Evolutionary conservation across 23 red algal species (phyloP).

Genomic region (Gracilaria domingensis): DNA sequence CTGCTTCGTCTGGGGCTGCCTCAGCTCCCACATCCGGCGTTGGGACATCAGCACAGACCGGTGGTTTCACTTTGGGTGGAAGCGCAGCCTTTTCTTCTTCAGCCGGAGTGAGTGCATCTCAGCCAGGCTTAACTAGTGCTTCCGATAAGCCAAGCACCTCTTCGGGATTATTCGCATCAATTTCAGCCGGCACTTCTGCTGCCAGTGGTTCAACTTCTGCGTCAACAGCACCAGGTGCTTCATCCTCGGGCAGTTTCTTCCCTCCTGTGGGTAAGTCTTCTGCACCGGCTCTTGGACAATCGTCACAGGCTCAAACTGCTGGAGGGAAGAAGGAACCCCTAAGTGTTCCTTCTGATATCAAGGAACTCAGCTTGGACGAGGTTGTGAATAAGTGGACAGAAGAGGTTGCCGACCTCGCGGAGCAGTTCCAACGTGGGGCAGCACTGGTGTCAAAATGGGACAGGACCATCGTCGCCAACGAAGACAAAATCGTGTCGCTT

Average conservation of each 20-base stretch:
- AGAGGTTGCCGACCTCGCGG: conserved; percentile 71
- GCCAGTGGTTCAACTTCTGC: background rate
- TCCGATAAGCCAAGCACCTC: conserved; percentile 5
- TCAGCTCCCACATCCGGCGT: background rate
- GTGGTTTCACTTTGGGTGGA: background rate
- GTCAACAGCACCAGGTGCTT: background rate
- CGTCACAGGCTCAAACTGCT: background rate
- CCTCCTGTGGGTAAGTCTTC: background rate
- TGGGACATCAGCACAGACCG: background rate
- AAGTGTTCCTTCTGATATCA: conserved; percentile 78
- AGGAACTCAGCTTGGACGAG: conserved; percentile 81
- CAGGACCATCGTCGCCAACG: conserved; percentile 75
- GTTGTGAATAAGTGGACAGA: conserved; percentile 93
- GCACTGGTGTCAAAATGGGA: conserved; percentile 85
- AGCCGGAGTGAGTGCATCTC: background rate
- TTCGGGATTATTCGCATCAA: conserved; percentile 5
- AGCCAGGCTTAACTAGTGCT: background rate
- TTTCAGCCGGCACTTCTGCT: conserved; percentile 8
- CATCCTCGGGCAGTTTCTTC: conserved; percentile 6
- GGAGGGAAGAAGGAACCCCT: conserved; percentile 16
- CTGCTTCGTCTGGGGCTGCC: background rate
- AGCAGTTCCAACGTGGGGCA: conserved; percentile 72
- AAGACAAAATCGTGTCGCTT: conserved; percentile 64
- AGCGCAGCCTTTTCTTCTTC: background rate
- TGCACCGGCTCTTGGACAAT: background rate